A percentile compares a stretch with the other conserved stretches of the same genome.
phyloP scores from a whole-genome alignment of 805 yeast species.

The Starmera amethionina region DNA sequence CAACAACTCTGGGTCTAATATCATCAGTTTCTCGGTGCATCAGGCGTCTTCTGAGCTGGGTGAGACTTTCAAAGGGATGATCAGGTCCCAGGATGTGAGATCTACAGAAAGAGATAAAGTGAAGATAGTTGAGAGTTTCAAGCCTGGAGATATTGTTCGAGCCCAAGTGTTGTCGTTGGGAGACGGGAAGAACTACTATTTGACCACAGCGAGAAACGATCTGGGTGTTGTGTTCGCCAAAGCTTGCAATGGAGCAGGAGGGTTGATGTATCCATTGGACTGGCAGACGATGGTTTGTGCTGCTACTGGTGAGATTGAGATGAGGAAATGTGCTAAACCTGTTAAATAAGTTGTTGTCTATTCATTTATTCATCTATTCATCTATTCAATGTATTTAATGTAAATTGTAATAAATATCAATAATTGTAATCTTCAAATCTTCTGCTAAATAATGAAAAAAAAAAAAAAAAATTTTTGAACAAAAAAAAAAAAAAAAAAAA shows the following conservation, averaged over 20 bases:
- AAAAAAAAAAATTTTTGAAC: no score
- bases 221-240: conserved; percentile 90
- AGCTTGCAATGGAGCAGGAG: conserved; percentile 56
- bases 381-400: no score
- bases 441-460: no score
- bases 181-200: conserved; percentile 85
- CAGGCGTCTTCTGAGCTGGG: conserved; percentile 63
- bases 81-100: conserved; percentile 80
- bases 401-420: no score
- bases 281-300: conserved; percentile 93
- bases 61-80: conserved; percentile 80
- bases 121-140: conserved; percentile 65
- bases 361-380: no score
- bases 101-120: conserved; percentile 87
- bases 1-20: conserved; percentile 49
- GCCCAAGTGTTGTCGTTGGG: conserved; percentile 79
- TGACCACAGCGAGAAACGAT: conserved; percentile 84
- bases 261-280: conserved; percentile 77
- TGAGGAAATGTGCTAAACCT: conserved; percentile 90
- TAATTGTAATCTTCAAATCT: no score
- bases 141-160: conserved; percentile 88
- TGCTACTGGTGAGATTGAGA: conserved; percentile 61
- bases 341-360: conserved; percentile 23
- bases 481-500: no score
- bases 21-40: conserved; percentile 30